Base-by-base conservation (phyloP, 306 rosid species). In the Lathyrus aphaca region DNA sequence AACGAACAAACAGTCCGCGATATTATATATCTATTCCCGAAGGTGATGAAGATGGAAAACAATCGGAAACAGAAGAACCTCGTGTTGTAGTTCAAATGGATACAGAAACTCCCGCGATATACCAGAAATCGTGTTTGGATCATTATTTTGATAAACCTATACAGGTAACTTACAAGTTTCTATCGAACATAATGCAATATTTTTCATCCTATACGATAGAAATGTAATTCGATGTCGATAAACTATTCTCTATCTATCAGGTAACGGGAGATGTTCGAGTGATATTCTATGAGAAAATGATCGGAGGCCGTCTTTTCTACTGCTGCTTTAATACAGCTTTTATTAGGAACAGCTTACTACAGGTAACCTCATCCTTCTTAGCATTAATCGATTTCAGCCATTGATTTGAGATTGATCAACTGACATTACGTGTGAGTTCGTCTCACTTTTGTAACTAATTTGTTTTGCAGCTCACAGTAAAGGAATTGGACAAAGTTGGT, bases 231-330 rank as follows among this genome's bases (percentile, higher is more conserved):
- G 8, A 7, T 7, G 39, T 35, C 10, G 10, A 7, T 35, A 35
- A 35, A 7, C 39, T 7, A 7, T 35, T 35, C 39, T 35, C 39
- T 1, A 35, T 35, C 10, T 35, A 35, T 35, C 81, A 93, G 98
- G 89, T 94, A 18, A 78, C 86, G 12, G 97, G 99, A 76, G 97
- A 95, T 71, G 92, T 91, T 44, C 88, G 99, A 10, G 83, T 95
- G 63, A 89, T 73, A 80, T 95, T 91, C 84, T 87, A 91, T 18
- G 86, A 89, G 80, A 95, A 95, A 78, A 86, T 86, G 89, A 82
- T 85, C 23, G 97, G 99, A 79, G 92, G 99, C 32, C 92, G 96
- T 39, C 96, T 88, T 71, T 95, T 95, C 83, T 95, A 91, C 72
- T 86, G 95, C 29, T 95, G 99, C 79, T 95, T 95, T 76, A 95